phyloP scores from a whole-genome alignment of 1,284 basidiomycete species.

The Rhodotorula sp. region DNA sequence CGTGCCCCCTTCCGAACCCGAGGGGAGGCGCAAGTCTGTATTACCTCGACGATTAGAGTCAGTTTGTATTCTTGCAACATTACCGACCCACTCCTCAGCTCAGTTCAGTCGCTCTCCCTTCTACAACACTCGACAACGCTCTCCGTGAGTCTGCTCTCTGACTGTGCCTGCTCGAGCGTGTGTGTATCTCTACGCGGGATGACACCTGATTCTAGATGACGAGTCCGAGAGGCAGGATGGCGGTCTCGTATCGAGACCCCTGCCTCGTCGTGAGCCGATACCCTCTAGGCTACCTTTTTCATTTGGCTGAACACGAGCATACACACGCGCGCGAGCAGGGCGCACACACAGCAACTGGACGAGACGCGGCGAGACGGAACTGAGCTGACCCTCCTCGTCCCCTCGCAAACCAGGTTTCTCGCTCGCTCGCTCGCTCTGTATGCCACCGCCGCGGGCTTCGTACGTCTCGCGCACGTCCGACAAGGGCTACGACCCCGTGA shows the following conservation, averaged over 20 bases:
- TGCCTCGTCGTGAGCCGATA: conserved; percentile 18
- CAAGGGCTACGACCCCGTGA: conserved; percentile 31
- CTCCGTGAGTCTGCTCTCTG: background rate
- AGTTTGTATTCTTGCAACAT: no score
- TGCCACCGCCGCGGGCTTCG: conserved; percentile 30
- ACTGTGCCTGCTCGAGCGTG: background rate
- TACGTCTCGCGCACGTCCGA: conserved; percentile 12
- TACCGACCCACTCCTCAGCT: no score
- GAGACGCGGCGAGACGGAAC: background rate
- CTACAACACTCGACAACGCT: background rate
- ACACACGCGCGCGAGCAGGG: background rate
- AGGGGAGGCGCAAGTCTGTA: no score
- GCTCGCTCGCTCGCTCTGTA: no score
- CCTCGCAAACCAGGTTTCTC: no score
- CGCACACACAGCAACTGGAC: background rate
- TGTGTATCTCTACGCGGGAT: conserved; percentile 3
- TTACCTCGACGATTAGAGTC: no score
- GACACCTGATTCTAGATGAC: conserved; percentile 32
- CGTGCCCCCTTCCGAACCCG: no score
- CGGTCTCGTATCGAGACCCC: conserved; percentile 19
- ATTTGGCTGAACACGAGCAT: background rate
- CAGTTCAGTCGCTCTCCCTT: no score
- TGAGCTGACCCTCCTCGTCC: background rate
- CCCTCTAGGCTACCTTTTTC: conserved; percentile 34
- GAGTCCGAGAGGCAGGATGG: conserved; percentile 35